These are phyloP conservation scores for Starmerella stigmatis DNA, from an alignment of 805 yeast genomes.

Conservation along the genomic window DNA sequence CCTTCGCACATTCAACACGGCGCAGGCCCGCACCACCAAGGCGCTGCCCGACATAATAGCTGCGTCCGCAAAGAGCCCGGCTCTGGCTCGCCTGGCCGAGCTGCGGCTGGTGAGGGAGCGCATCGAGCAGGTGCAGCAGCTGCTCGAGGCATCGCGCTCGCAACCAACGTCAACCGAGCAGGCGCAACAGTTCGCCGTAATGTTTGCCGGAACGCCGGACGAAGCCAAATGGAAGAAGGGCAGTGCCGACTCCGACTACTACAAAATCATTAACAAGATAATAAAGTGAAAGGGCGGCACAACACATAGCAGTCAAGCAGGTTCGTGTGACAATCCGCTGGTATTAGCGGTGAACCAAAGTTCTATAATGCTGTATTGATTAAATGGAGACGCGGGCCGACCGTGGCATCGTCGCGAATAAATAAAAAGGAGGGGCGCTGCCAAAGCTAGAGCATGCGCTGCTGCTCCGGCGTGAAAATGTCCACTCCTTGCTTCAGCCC, in stretches of 20 bases:
- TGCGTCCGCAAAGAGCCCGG: conserved; percentile 11
- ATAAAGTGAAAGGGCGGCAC: conserved; percentile 3
- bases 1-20: conserved; percentile 21
- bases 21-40: conserved; percentile 20
- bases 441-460: conserved; percentile 14
- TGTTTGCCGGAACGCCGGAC: conserved; percentile 19
- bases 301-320: too few relatives aligned
- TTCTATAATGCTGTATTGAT: not conserved
- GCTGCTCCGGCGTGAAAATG: conserved; percentile 30
- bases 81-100: conserved; percentile 21
- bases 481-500: conserved; percentile 33
- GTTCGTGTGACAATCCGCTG: too few relatives aligned
- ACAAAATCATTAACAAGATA: conserved; percentile 17
- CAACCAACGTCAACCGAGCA: not conserved
- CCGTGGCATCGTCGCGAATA: too few relatives aligned
- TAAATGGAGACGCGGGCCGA: not conserved
- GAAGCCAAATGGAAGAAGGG: conserved; percentile 15
- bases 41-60: conserved; percentile 12
- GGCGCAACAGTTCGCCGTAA: conserved; percentile 16
- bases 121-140: conserved; percentile 25
- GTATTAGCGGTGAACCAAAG: too few relatives aligned
- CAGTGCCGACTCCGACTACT: conserved; percentile 9
- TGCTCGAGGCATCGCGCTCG: conserved; percentile 16
- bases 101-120: conserved; percentile 23
- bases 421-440: too few relatives aligned